Conservation (phyloP, 257 asterid species). For the Jacaranda mimosifolia region DNA sequence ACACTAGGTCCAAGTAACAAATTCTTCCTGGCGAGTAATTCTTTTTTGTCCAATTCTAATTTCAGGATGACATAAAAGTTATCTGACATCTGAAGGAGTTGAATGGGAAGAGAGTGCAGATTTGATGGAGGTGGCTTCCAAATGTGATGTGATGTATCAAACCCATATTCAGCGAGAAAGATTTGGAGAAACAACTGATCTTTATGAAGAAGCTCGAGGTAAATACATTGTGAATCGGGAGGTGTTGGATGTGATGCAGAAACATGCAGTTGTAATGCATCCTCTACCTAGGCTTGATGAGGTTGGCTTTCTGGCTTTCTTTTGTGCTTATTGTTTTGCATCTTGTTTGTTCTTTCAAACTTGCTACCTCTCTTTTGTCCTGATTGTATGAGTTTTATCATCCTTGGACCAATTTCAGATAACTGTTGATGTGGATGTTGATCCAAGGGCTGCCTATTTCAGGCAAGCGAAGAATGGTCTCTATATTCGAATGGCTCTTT, state of each 20-base stretch:
- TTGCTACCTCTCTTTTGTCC: background rate
- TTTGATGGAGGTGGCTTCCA: conserved; percentile 86
- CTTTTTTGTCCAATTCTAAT: conserved; percentile 1
- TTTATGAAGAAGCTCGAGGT: conserved; percentile 88
- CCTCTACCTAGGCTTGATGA: conserved; percentile 97
- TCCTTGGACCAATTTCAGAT: conserved; percentile 49
- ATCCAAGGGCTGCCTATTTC: conserved; percentile 86
- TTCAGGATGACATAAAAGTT: conserved; percentile 90
- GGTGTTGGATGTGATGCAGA: conserved; percentile 76
- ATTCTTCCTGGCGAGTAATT: background rate
- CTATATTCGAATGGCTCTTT: conserved; percentile 83
- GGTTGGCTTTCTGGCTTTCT: conserved; percentile 46
- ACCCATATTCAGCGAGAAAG: conserved; percentile 87
- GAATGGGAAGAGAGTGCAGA: conserved; percentile 93
- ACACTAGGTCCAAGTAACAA: background rate
- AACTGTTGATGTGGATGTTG: conserved; percentile 78
- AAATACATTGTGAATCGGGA: conserved; percentile 72
- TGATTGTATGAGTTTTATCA: background rate
- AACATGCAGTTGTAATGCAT: conserved; percentile 94
- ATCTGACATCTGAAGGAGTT: conserved; percentile 79
- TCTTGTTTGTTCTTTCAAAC: background rate
- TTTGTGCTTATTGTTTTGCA: background rate
- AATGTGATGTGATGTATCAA: conserved; percentile 85
- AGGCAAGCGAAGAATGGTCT: conserved; percentile 92
- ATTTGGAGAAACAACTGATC: conserved; percentile 81